A percentile compares a stretch with the other conserved stretches of the same genome.
These are phyloP conservation scores for Vigna hirtella DNA, from an alignment of 306 rosid genomes.

Conservation along the genomic window DNA sequence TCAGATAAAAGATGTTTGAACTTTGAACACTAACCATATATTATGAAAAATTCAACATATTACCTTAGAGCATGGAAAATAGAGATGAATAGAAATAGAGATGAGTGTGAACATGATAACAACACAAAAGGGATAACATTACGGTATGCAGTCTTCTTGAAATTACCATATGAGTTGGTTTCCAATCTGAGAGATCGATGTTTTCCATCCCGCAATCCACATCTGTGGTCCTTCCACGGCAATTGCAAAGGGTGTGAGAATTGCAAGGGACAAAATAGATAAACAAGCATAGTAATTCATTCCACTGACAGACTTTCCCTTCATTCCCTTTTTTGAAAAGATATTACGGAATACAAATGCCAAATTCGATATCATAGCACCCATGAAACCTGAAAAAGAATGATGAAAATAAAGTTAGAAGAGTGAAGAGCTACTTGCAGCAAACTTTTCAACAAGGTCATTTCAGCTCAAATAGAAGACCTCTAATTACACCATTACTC, in stretches of 20 bases:
- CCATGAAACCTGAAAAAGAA: slow-evolving; percentile 80
- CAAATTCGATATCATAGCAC: slow-evolving; percentile 95
- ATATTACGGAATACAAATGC: slow-evolving; percentile 91
- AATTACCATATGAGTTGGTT: slow-evolving; percentile 82
- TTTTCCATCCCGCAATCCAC: slow-evolving; percentile 90
- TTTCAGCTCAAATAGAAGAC: slow-evolving; percentile 12
- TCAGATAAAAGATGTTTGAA: slow-evolving; percentile 13
- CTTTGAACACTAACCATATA: background rate
- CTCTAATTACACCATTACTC: background rate
- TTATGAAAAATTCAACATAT: slow-evolving; percentile 2
- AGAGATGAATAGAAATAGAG: background rate
- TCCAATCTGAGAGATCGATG: slow-evolving; percentile 75
- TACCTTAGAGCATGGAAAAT: background rate
- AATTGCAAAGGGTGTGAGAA: slow-evolving; percentile 87
- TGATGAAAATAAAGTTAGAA: slow-evolving; percentile 27
- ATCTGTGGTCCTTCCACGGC: slow-evolving; percentile 92
- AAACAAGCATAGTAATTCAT: slow-evolving; percentile 95
- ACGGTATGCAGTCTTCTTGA: background rate
- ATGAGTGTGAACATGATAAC: slow-evolving; percentile 12
- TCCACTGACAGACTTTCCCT: slow-evolving; percentile 92
- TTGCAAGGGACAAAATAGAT: slow-evolving; percentile 74
- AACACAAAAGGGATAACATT: slow-evolving; percentile 3
- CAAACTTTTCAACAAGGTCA: background rate
- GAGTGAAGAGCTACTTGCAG: background rate
- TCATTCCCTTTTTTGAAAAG: slow-evolving; percentile 91